A percentile compares a stretch with the other conserved stretches of the same genome.
Evolutionary conservation across 2,329 filamentous ascomycete species (phyloP).

Genomic region (Fusarium brevicatenulatum): DNA sequence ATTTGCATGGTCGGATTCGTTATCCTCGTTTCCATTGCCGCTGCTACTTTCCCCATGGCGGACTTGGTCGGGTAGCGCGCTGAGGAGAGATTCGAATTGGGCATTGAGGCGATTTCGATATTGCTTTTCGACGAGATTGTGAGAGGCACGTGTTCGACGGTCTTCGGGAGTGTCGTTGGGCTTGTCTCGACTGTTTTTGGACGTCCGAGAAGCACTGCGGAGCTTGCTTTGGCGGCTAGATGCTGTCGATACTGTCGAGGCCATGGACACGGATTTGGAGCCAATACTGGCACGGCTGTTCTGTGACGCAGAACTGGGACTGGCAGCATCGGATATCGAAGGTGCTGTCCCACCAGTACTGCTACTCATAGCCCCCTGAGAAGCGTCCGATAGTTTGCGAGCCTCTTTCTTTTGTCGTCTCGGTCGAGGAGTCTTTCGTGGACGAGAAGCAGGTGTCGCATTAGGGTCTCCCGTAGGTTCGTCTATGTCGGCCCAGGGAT

Average conservation of each 20-base stretch:
- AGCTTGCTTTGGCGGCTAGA: constrained; percentile 43
- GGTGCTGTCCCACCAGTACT: constrained; percentile 30
- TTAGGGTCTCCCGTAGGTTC: constrained; percentile 23
- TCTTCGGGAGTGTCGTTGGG: constrained; percentile 43
- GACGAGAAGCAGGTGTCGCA: constrained; percentile 11
- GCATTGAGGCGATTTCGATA: constrained; percentile 44
- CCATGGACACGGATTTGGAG: constrained; percentile 40
- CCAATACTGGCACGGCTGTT: constrained; percentile 39
- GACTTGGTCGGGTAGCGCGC: constrained; percentile 35
- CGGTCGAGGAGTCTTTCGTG: constrained; percentile 33
- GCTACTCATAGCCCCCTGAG: constrained; percentile 25
- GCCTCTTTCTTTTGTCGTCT: constrained; percentile 32
- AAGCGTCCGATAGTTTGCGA: constrained; percentile 34
- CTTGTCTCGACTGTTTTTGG: constrained; percentile 41
- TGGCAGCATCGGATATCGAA: constrained; percentile 39
- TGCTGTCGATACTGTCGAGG: constrained; percentile 38
- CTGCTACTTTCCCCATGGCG: constrained; percentile 22
- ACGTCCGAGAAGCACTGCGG: constrained; percentile 44
- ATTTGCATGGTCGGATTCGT: constrained; percentile 37
- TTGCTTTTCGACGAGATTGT: constrained; percentile 45
- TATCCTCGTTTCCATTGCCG: constrained; percentile 27
- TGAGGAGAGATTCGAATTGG: constrained; percentile 43
- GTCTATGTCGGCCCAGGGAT: constrained; percentile 42
- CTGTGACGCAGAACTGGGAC: constrained; percentile 39
- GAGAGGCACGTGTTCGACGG: constrained; percentile 43